These are phyloP conservation scores for Beauveria asiatica DNA, from an alignment of 2,329 filamentous ascomycete genomes.

Conservation along the genomic window DNA sequence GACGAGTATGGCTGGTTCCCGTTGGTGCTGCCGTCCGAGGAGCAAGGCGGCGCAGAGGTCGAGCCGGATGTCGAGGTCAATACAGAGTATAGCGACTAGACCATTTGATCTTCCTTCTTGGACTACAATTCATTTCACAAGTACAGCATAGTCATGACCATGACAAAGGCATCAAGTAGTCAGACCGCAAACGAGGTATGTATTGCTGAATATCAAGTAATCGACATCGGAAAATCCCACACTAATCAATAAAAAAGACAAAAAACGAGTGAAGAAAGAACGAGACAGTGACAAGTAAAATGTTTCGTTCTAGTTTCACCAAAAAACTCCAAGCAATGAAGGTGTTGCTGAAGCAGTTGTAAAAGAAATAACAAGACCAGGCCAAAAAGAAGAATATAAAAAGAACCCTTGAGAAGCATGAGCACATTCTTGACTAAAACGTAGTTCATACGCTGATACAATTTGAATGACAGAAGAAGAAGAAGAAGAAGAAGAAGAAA, in stretches of 20 bases:
- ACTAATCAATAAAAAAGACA: constrained; percentile 16
- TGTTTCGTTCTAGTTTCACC: constrained; percentile 10
- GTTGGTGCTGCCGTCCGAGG: constrained; percentile 36
- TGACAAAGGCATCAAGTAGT: not conserved
- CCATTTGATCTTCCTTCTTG: not conserved
- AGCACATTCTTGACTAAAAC: not conserved
- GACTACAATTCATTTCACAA: not conserved
- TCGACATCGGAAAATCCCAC: constrained; percentile 6
- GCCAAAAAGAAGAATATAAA: not conserved
- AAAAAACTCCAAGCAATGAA: constrained; percentile 12
- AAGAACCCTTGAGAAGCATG: not conserved
- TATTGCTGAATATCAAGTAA: constrained; percentile 7
- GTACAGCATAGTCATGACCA: not conserved
- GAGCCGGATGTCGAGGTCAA: not conserved
- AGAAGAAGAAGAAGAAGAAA: not conserved
- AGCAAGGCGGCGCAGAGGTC: not conserved
- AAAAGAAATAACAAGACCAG: constrained; percentile 12
- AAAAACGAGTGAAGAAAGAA: constrained; percentile 16
- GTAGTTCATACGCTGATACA: not conserved
- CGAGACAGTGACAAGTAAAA: not conserved
- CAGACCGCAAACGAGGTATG: not conserved
- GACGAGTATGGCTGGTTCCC: constrained; percentile 50
- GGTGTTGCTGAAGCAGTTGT: constrained; percentile 12
- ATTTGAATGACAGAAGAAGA: not conserved
- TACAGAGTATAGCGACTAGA: not conserved